These are phyloP conservation scores for Lentinula detonsa DNA, from an alignment of 768 basidiomycete genomes.

Conservation along the genomic window DNA sequence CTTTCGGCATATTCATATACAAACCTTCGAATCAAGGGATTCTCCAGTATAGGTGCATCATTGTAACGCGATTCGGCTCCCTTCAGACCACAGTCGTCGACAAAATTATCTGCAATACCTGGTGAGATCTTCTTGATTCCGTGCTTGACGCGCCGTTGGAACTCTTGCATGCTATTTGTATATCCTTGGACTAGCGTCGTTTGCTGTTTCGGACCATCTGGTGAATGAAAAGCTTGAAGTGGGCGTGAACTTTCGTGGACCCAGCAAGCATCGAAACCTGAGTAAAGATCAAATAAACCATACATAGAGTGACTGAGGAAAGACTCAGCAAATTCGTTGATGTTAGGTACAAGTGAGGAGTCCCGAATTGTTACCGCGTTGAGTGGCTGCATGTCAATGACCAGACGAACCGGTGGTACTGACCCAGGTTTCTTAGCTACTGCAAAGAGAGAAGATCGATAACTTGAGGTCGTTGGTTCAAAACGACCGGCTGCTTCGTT, in stretches of 20 bases:
- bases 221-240: background rate
- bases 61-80: conserved; percentile 17
- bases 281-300: background rate
- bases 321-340: conserved; percentile 1
- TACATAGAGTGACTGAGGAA: background rate
- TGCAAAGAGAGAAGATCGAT: background rate
- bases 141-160: background rate
- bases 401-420: background rate
- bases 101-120: background rate
- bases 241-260: no score
- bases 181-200: conserved; percentile 9
- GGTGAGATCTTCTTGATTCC: background rate
- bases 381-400: background rate
- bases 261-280: background rate
- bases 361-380: background rate
- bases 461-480: background rate
- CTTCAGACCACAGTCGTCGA: conserved; percentile 22
- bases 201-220: background rate
- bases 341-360: background rate
- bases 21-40: conserved; percentile 19
- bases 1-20: conserved; percentile 20
- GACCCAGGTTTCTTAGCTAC: background rate
- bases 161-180: conserved; percentile 6
- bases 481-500: background rate
- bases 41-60: conserved; percentile 15